phyloP scores from a whole-genome alignment of 768 basidiomycete species.

The Trichaptum fuscoviolaceum region DNA sequence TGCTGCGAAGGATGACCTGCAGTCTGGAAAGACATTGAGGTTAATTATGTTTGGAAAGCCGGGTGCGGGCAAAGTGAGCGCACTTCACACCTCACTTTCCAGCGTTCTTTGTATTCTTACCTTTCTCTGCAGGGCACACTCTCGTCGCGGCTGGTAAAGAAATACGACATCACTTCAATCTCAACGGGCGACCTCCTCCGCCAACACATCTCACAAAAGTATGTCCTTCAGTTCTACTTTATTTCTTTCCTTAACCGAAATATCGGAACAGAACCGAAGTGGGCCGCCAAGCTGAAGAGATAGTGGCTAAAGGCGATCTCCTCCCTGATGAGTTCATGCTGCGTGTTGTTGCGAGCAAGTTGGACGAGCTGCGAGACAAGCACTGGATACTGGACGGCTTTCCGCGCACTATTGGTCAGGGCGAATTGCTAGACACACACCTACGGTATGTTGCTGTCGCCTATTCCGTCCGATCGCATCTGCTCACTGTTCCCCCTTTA shows the following conservation, averaged over 20 bases:
- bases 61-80: conserved; percentile 51
- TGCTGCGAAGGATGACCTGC: background rate
- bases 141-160: conserved; percentile 64
- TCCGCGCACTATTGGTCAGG: conserved; percentile 85
- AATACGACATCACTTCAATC: conserved; percentile 72
- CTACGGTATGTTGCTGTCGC: conserved; percentile 45
- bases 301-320: conserved; percentile 75
- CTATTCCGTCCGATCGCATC: background rate
- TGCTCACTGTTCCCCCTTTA: background rate
- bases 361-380: conserved; percentile 64
- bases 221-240: conserved; percentile 14
- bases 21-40: conserved; percentile 34
- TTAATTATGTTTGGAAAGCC: conserved; percentile 80
- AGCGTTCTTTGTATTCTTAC: background rate
- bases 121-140: conserved; percentile 62
- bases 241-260: background rate
- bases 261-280: conserved; percentile 49
- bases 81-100: background rate
- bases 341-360: conserved; percentile 65
- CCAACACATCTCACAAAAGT: conserved; percentile 73
- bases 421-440: conserved; percentile 68
- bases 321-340: conserved; percentile 79
- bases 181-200: conserved; percentile 85
- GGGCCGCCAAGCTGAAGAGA: conserved; percentile 67
- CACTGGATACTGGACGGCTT: conserved; percentile 94